Evolutionary conservation across 495 filamentous ascomycete genomes (phyloP), one percentile per base, ranked within the genome.

Genomic region (Lophium mytilinum): DNA sequence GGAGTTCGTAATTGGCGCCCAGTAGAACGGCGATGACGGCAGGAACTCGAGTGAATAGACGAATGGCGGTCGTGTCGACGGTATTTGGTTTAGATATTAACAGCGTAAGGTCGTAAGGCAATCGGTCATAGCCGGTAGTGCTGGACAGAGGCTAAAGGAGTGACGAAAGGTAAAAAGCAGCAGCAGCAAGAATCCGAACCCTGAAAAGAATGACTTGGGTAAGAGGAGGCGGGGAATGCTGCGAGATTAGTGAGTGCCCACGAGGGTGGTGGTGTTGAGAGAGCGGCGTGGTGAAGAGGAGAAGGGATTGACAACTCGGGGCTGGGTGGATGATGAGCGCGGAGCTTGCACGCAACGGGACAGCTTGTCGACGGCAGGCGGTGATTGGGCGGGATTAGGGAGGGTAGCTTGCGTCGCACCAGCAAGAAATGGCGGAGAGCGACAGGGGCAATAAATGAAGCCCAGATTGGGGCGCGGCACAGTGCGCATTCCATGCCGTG

Each of bases 91-190:
- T 55, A 58, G 54, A 58, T 55, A 65, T 65, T 65, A 64, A 51
- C 62, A 58, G 58, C 58, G 58, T 61, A 55, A 64, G 43, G 54
- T 66, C 59, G 59, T 62, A 39, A 62, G 50, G 52, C 6, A 10
- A 11, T n/a, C 55, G 49, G 51, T 65, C 55, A 55, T 65, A 37
- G 15, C 21, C 50, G 50, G 18, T 52, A 1, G 45, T 48, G 9
- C 33, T 48, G 15, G 33, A n/a, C 50, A 37, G 33, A 37, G 33
- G 50, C 50, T 52, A 21, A 52, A 52, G 33, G 50, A 52, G 50
- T 36, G 50, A 52, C 37, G 24, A 52, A 37, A 37, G 50, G 15
- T n/a, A 12, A 52, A 52, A 37, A 18, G 21, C 47, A 14, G 21
- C 17, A 52, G 33, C 21, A 52, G 14, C 12, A 37, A 52, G 5